Base-by-base conservation (phyloP, 2,329 filamentous ascomycete genomes). In the Arthroderma sp. region DNA sequence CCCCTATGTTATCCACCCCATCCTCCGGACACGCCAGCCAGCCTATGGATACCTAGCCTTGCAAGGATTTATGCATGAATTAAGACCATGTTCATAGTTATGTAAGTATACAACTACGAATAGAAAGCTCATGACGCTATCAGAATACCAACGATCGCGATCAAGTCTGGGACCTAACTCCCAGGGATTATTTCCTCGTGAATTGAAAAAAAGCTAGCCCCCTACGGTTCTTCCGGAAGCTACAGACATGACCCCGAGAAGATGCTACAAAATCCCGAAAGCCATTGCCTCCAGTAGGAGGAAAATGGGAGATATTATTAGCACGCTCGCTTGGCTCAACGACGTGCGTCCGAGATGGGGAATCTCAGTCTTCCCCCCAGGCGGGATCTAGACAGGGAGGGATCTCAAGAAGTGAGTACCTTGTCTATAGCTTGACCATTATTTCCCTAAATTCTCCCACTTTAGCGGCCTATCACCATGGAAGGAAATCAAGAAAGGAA, bases 401-500 rank as follows among this genome's bases (percentile, higher is more conserved):
- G 41, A 47, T 47, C 21, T 47, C 41, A 23, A n/a, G 11, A 47
- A 19, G 23, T 25, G 41, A 47, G 41, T 21, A 47, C 41, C 41
- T 47, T 47, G 41, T 25, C 41, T 23, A 25, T 47, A 47, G 21
- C 41, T 25, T 11, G 13, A 21, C 19, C 15, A 28, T 9, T 37
- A 37, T 25, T 25, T 47, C 41, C 21, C 21, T 21, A 19, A 47
- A 15, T 21, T 47, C 2, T 25, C 41, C 21, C 21, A 1, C 25
- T 31, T 28, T 8, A 15, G 11, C 19, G 13, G 41, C 41, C 41
- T 51, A 51, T 51, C n/a, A 51, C 15, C 47, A 31, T 47, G 41
- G 41, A 33, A 19, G 47, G n/a, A 51, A 33, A 51, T 51, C 47
- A n/a, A n/a, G 47, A 51, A 51, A 35, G 47, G 47, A 51, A 51